Conservation (phyloP, 306 rosid genomes). For the Prunus mira region DNA sequence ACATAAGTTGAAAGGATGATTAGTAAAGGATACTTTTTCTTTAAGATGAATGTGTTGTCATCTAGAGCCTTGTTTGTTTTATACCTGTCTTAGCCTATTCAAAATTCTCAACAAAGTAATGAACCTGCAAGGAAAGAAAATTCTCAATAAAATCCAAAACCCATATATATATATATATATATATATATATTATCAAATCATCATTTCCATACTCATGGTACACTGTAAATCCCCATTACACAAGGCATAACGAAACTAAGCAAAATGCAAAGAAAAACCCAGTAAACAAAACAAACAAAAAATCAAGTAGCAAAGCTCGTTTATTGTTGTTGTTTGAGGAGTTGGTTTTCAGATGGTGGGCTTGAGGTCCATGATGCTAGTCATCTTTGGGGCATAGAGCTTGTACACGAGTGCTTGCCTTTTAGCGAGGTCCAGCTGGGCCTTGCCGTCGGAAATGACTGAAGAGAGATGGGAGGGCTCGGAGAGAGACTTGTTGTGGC, state of each 20-base stretch:
- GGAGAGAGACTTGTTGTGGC: conserved; percentile 44
- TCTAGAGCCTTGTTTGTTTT: neutral
- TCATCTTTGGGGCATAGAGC: conserved; percentile 57
- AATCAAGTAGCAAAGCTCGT: too few species aligned
- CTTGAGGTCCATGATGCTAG: conserved; percentile 60
- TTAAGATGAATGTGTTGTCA: neutral
- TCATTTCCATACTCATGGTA: neutral
- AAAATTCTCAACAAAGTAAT: neutral
- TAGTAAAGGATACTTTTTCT: neutral
- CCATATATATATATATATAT: too few species aligned
- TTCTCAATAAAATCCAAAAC: neutral
- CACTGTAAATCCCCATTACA: neutral
- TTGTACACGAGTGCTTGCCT: conserved; percentile 61
- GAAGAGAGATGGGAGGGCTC: conserved; percentile 37
- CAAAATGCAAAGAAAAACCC: neutral
- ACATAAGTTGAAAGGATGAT: neutral
- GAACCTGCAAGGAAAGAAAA: neutral
- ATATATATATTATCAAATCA: too few species aligned
- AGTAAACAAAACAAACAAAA: too few species aligned
- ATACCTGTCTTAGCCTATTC: neutral
- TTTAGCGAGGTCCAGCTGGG: conserved; percentile 57
- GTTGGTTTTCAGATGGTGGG: too few species aligned
- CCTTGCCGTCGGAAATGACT: conserved; percentile 42
- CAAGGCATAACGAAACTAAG: neutral
- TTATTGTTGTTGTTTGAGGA: too few species aligned